Evolutionary conservation across 2,329 filamentous ascomycete genomes (phyloP).

Genomic region (Aciculosporium take): DNA sequence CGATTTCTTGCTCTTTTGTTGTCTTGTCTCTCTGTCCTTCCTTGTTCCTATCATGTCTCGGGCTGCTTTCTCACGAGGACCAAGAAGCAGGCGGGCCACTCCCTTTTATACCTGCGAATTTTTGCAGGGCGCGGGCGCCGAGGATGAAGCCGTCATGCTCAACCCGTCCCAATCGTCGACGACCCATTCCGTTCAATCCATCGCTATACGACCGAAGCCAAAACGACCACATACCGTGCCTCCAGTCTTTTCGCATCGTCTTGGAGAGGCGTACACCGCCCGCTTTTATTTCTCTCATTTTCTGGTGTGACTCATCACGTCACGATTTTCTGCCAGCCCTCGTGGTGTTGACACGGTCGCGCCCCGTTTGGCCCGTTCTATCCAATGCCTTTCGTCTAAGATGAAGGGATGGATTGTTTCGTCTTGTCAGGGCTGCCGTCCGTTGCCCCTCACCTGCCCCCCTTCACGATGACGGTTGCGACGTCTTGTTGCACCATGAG

Average conservation of each 20-base stretch:
- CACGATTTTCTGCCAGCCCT: neutral
- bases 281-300: neutral
- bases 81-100: neutral
- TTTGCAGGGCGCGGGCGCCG: no score
- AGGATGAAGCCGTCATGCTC: constrained; percentile 5
- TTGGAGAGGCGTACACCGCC: neutral
- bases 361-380: no score
- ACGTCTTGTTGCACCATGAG: neutral
- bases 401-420: no score
- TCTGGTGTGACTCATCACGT: neutral
- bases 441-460: no score
- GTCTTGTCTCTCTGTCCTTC: neutral
- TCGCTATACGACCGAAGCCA: no score
- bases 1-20: neutral
- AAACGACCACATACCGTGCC: neutral
- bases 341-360: constrained; percentile 2
- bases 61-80: neutral
- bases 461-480: neutral
- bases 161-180: neutral
- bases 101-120: constrained; percentile 6
- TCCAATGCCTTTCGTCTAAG: no score
- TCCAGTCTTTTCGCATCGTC: neutral
- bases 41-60: no score
- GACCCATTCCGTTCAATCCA: neutral
- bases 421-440: no score